phyloP scores from a whole-genome alignment of 495 filamentous ascomycete species.

The Hypoxylon trugodes region DNA sequence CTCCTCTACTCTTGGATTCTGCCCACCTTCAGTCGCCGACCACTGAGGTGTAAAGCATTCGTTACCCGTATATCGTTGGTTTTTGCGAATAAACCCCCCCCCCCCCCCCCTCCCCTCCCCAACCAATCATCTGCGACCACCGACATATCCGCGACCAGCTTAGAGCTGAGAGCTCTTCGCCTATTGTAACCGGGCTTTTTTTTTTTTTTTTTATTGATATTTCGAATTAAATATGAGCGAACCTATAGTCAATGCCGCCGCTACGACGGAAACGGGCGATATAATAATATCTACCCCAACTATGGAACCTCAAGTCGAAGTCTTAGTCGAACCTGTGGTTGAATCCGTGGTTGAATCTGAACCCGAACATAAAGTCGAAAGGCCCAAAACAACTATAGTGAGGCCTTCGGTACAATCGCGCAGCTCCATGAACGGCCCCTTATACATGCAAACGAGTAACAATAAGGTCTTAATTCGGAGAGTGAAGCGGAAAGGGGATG shows the following conservation, averaged over 20 bases:
- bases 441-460: slow-evolving; percentile 56
- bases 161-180: neutral
- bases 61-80: slow-evolving; percentile 24
- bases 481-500: slow-evolving; percentile 57
- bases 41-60: slow-evolving; percentile 19
- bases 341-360: no score
- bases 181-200: neutral
- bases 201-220: slow-evolving; percentile 8
- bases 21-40: neutral
- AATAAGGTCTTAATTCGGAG: slow-evolving; percentile 57
- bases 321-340: no score
- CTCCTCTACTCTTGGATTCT: neutral
- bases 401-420: slow-evolving; percentile 45
- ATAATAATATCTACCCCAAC: slow-evolving; percentile 11
- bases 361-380: no score
- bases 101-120: slow-evolving; percentile 2
- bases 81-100: slow-evolving; percentile 2
- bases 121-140: slow-evolving; percentile 11
- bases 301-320: slow-evolving; percentile 28
- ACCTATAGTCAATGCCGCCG: slow-evolving; percentile 13
- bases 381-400: slow-evolving; percentile 32
- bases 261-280: slow-evolving; percentile 24
- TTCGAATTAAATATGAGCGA: slow-evolving; percentile 34
- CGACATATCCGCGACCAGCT: slow-evolving; percentile 24
- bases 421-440: slow-evolving; percentile 56